Evolutionary conservation across 1,139 yeast species (phyloP), one percentile per base, ranked within the genome.

Genomic region (Pichia sp.): DNA sequence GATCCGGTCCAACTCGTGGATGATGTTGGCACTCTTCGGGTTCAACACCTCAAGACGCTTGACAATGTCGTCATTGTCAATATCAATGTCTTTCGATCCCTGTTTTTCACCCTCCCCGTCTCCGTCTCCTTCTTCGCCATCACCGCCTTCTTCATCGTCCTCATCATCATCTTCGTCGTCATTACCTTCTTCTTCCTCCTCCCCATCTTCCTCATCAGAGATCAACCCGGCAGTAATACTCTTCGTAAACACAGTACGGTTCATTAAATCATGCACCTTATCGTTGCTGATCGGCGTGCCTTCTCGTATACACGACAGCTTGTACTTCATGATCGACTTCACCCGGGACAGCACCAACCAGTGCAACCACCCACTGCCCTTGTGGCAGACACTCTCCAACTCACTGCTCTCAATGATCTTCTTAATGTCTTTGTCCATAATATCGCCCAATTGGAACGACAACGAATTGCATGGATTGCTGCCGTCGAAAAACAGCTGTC

Each of bases 371-470:
- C 98, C 98, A 47, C 83, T 60, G 54, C 77, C 58, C 71, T 71
- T 70, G 63, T 79, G 69, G 61, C 79, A 69, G 40, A 67, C 58
- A 17, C 67, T 59, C 58, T 76, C 70, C 51, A 73, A 50, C 42
- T 64, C 58, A 7, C 71, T 69, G 2, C 69, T 65, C 3, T 69
- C 65, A 17, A 86, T 65, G 3, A 86, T 65, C 7, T 71, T 70
- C 5, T 67, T 63, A 11, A 91, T 70, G 54, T 82, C 83, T 7
- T 80, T 76, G 60, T 89, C 96, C 4, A 76, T 65, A 6, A 93
- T 71, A 61, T 93, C 94, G 33, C 91, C 91, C n/a, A 93, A 70
- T 61, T 89, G 96, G 57, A 85, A 82, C 47, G 85, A 77, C 6
- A 88, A 76, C 3, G 88, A 78, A 44, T 75, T 69, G 0, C 97